Percentiles rank a stretch among this genome's conserved stretches.
Conservation (phyloP, 2,329 filamentous ascomycete species). For the Hypoxylon rubiginosum region DNA sequence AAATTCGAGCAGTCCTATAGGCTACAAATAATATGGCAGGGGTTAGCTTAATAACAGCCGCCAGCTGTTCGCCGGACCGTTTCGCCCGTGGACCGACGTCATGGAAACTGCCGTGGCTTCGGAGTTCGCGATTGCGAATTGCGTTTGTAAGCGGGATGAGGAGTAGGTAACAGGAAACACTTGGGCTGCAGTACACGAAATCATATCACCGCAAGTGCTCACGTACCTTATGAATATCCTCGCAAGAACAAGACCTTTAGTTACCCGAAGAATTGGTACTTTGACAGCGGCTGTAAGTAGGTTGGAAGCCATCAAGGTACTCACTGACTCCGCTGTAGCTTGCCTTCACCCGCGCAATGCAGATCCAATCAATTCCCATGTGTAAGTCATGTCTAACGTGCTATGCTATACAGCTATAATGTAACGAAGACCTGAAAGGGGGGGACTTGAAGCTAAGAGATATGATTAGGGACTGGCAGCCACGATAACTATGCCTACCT, state of each 20-base stretch:
- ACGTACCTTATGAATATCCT: slow-evolving; percentile 59
- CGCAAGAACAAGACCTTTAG: slow-evolving; percentile 54
- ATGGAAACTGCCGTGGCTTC: slow-evolving; percentile 30
- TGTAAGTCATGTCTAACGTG: slow-evolving; percentile 68
- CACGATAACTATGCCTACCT: slow-evolving; percentile 90
- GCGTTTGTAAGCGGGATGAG: slow-evolving; percentile 45
- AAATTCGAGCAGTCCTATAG: slow-evolving; percentile 28
- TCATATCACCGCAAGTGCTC: slow-evolving; percentile 12
- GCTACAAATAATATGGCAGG: background rate
- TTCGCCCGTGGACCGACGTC: slow-evolving; percentile 40
- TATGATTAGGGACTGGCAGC: slow-evolving; percentile 75
- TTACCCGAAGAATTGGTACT: slow-evolving; percentile 51
- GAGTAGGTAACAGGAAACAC: slow-evolving; percentile 3
- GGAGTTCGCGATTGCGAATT: slow-evolving; percentile 13
- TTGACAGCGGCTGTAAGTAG: slow-evolving; percentile 50
- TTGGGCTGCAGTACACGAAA: background rate
- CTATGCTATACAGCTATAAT: no score
- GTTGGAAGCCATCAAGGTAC: slow-evolving; percentile 38
- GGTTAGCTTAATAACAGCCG: slow-evolving; percentile 17
- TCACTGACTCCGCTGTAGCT: slow-evolving; percentile 47
- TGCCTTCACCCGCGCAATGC: slow-evolving; percentile 71
- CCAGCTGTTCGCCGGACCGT: slow-evolving; percentile 16
- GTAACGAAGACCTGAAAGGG: background rate
- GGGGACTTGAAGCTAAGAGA: slow-evolving; percentile 23
- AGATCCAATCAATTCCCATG: slow-evolving; percentile 91